These are phyloP conservation scores for Fomitiporia mediterranea DNA, from an alignment of 1,284 basidiomycete species.

Conservation along the genomic window DNA sequence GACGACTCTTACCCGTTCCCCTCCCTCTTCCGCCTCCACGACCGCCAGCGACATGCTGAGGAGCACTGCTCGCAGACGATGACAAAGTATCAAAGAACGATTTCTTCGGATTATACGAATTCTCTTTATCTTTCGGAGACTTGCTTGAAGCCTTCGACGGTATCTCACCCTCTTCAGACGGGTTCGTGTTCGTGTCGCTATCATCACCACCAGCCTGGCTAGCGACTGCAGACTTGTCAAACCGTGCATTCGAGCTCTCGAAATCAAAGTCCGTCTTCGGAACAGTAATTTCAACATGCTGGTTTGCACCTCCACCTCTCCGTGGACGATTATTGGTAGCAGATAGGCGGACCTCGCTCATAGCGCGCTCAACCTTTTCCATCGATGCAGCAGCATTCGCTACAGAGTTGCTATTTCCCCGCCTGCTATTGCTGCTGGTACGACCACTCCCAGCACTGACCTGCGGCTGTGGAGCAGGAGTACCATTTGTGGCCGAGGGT, in stretches of 20 bases:
- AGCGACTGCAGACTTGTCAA: constrained; percentile 62
- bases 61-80: constrained; percentile 41
- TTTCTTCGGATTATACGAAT: constrained; percentile 67
- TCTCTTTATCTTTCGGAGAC: constrained; percentile 23
- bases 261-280: constrained; percentile 78
- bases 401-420: constrained; percentile 39
- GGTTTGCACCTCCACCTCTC: constrained; percentile 36
- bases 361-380: constrained; percentile 72
- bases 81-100: constrained; percentile 78
- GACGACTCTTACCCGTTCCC: constrained; percentile 53
- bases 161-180: constrained; percentile 20
- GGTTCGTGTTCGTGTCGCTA: constrained; percentile 21
- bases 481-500: constrained; percentile 23
- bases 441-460: constrained; percentile 11
- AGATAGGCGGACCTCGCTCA: constrained; percentile 66
- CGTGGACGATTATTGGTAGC: constrained; percentile 30
- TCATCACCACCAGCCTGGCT: constrained; percentile 26
- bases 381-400: constrained; percentile 70
- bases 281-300: constrained; percentile 31
- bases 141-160: constrained; percentile 27
- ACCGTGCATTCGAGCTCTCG: constrained; percentile 63
- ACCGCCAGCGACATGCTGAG: constrained; percentile 27
- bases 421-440: constrained; percentile 13
- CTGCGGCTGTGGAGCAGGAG: constrained; percentile 23
- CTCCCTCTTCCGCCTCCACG: constrained; percentile 42